Percentiles rank a stretch among this genome's conserved stretches.
These are phyloP conservation scores for Cytospora schulzeri DNA, from an alignment of 2,329 filamentous ascomycete genomes.

Conservation along the genomic window DNA sequence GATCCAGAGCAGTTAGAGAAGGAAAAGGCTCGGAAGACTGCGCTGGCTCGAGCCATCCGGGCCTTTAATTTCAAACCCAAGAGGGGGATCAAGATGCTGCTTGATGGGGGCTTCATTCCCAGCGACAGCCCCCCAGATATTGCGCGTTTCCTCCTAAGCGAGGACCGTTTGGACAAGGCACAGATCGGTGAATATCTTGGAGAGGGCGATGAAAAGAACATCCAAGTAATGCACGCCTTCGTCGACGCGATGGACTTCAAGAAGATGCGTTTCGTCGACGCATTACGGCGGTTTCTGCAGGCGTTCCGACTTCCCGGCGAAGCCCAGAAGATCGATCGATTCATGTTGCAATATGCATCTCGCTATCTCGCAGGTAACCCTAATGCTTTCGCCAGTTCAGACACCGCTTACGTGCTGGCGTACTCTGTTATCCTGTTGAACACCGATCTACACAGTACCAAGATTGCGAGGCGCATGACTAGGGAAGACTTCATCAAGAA, in stretches of 20 bases:
- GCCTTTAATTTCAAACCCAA: conserved; percentile 99
- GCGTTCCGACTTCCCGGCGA: conserved; percentile 94
- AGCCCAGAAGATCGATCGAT: conserved; percentile 97
- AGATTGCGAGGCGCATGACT: conserved; percentile 84
- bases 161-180: conserved; percentile 86
- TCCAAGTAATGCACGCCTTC: conserved; percentile 98
- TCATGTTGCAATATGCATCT: conserved; percentile 99
- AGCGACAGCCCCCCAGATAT: conserved; percentile 80
- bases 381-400: conserved; percentile 95
- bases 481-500: conserved; percentile 99
- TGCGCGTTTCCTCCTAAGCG: conserved; percentile 76
- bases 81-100: conserved; percentile 79
- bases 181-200: conserved; percentile 93
- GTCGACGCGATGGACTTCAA: conserved; percentile 94
- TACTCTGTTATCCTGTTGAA: conserved; percentile 98
- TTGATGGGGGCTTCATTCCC: conserved; percentile 84
- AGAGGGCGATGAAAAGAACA: conserved; percentile 89
- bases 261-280: conserved; percentile 89
- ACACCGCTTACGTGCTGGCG: conserved; percentile 92
- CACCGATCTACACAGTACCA: conserved; percentile 89
- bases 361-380: conserved; percentile 94
- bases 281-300: conserved; percentile 87
- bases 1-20: conserved; percentile 94
- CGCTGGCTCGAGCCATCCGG: conserved; percentile 81
- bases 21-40: conserved; percentile 91